Base-by-base conservation (phyloP, 2,329 filamentous ascomycete genomes). In the Aspergillus latus region DNA sequence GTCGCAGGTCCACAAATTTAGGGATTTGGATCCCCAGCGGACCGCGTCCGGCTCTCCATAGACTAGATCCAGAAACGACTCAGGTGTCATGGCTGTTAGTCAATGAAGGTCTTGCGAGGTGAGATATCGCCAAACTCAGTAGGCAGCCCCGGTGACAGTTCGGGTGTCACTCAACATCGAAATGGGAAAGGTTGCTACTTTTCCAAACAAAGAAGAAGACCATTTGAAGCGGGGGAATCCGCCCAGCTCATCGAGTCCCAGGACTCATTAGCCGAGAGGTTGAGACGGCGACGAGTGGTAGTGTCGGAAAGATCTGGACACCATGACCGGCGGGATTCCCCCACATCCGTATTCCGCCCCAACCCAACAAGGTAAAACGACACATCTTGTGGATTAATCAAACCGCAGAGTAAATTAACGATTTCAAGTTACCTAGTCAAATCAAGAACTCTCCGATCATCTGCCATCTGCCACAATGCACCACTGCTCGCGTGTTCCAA, bases 1-100 rank as follows among this genome's bases (percentile, higher is more conserved):
- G 43, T 66, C 54, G 53, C 68, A 69, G 34, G 43, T 62, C 68
- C 66, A 68, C 46, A 39, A 37, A 32, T 42, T 48, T 29, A 9
- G 47, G 52, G 9, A 29, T 54, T 49, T 36, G 9, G 29, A 15
- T 37, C 11, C 28, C 26, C 37, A 39, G 11, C 5, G 16, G 26
- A 28, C 11, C 28, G 28, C 32, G 30, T 30, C 40, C n/a, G 48
- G 39, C 16, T 16, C 7, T 26, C 8, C 26, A n/a, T n/a, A 21
- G 15, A 28, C 34, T 30, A 34, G 13, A 11, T 42, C 39, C 30
- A 49, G n/a, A 34, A 46, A n/a, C 16, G 49, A 40, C 21, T 28
- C 48, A 5, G 29, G 37, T 10, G n/a, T 21, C 13, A 37, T 43
- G 11, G 13, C 34, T 51, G 5, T 45, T 11, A 45, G 40, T 11